Evolutionary conservation across 164 flowering plant species (phyloP), one percentile per base, ranked within the genome.

Genomic region (Buxus sempervirens): DNA sequence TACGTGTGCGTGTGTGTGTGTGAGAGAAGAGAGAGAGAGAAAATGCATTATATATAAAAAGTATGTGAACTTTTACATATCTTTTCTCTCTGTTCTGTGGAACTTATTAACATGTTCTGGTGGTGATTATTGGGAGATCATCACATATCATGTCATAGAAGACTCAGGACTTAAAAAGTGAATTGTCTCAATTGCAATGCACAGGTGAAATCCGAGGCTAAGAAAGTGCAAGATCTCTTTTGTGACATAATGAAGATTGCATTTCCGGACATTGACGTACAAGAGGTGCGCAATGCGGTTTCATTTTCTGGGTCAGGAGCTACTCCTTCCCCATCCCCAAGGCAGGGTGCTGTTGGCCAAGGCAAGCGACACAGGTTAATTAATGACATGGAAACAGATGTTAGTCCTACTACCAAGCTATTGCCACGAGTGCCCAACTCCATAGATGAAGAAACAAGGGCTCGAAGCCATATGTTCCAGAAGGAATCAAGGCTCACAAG

Each of bases 151-250:
- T 32, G 38, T 32, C 38, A 3, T 32, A 32, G 7, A 32, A 32
- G 38, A 32, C 5, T 32, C 38, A 7, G 7, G 7, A 32, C 38
- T 32, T 7, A 32, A 32, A 32, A 32, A 32, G 38, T 3, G 7
- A 24, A 22, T 70, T 25, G 18, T 32, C 7, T 2, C 9, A n/a
- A 22, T 58, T 65, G 27, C 49, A 56, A 67, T 58, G 60, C 19
- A 64, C 88, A 96, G 99, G 98, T 88, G 66, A 80, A 92, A 72
- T 73, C 83, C 12, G 99, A 96, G 78, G 99, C 93, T 19, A 87
- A 86, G 71, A 92, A 90, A 73, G 88, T 93, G 12, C 98, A 92
- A 45, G 93, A 88, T 67, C 87, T 92, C 67, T 92, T 90, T 72
- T 95, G 90, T 59, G 97, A 92, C 26, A 80, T 90, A 41, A 74